phyloP scores from a whole-genome alignment of 139 green algal species.

The Edaphochlamys debaryana region DNA sequence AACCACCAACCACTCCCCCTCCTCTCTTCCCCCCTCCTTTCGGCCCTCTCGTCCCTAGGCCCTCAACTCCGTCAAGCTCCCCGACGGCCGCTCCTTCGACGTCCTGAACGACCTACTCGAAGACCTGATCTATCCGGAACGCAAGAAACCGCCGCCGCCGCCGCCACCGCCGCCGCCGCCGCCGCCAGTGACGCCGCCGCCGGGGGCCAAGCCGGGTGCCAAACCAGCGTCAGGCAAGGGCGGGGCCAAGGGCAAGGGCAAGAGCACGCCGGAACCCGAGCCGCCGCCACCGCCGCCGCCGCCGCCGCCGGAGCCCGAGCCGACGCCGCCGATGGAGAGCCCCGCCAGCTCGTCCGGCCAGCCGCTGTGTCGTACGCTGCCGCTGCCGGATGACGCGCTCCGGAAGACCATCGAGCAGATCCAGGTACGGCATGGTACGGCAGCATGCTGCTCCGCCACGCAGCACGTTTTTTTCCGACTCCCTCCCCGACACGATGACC shows the following conservation, averaged over 20 bases:
- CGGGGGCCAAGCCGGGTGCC: neutral
- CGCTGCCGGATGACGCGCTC: slow-evolving; percentile 37
- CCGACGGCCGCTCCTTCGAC: slow-evolving; percentile 35
- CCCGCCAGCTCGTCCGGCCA: slow-evolving; percentile 10
- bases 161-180: neutral
- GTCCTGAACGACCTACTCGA: slow-evolving; percentile 11
- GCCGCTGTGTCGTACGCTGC: slow-evolving; percentile 23
- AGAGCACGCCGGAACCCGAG: neutral
- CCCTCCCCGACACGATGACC: slow-evolving; percentile 66
- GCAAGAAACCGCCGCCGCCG: neutral
- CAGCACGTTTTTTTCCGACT: too few species aligned
- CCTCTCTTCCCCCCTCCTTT: neutral
- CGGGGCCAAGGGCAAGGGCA: neutral
- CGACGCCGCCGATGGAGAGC: neutral
- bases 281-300: neutral
- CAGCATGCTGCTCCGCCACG: neutral
- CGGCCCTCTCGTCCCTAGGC: neutral
- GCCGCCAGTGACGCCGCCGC: neutral
- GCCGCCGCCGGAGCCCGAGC: neutral
- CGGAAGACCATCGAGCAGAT: slow-evolving; percentile 17
- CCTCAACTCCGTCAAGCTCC: slow-evolving; percentile 20
- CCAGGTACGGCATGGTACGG: slow-evolving; percentile 24
- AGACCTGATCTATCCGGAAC: neutral
- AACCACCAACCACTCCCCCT: too few species aligned
- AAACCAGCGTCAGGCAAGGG: too few species aligned